phyloP scores from a whole-genome alignment of 805 yeast genomes.

The Pichia cephalocereana region DNA sequence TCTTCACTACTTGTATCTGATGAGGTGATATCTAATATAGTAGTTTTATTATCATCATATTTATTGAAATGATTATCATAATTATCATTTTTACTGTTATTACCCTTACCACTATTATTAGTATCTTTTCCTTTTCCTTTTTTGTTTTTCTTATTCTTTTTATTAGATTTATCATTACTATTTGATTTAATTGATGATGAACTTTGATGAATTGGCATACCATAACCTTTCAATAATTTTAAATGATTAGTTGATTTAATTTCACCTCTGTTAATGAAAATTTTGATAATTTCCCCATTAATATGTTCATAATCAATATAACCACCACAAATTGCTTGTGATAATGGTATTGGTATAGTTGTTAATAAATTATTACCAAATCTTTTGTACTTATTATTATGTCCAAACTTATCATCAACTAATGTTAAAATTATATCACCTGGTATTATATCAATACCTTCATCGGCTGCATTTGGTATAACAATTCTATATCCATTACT shows the following conservation, averaged over 20 bases:
- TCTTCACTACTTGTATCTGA: not conserved
- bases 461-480: conserved; percentile 56
- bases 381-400: conserved; percentile 29
- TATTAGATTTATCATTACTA: not conserved
- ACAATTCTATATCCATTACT: conserved; percentile 42
- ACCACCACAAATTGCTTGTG: conserved; percentile 22
- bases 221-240: conserved; percentile 32
- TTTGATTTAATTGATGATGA: not conserved
- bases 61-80: not conserved
- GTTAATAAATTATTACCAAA: conserved; percentile 16
- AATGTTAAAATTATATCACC: conserved; percentile 60
- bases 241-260: conserved; percentile 39
- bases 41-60: not conserved
- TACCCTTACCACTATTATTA: not conserved
- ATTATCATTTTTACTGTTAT: not conserved
- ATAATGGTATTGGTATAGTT: conserved; percentile 13
- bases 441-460: conserved; percentile 47
- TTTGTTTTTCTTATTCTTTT: not conserved
- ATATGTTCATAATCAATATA: conserved; percentile 27
- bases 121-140: not conserved
- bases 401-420: conserved; percentile 24
- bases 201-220: conserved; percentile 46
- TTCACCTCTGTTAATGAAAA: conserved; percentile 40
- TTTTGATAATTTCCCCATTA: conserved; percentile 28
- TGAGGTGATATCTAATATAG: not conserved